These are phyloP conservation scores for Claviceps fusiformis DNA, from an alignment of 2,329 filamentous ascomycete genomes.

Conservation along the genomic window DNA sequence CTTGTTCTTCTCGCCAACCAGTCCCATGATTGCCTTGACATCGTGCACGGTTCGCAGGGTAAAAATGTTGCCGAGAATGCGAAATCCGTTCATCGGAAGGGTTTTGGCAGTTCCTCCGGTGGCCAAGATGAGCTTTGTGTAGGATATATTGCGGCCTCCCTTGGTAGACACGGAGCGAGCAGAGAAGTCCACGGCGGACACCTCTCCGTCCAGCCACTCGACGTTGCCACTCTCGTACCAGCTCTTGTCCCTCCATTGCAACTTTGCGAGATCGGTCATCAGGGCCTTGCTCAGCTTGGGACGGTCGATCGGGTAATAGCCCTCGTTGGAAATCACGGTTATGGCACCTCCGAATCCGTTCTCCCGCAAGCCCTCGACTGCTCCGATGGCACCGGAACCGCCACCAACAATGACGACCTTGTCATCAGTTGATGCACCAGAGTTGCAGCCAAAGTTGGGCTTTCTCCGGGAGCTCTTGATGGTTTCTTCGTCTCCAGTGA, in stretches of 20 bases:
- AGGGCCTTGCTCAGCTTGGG: constrained; percentile 94
- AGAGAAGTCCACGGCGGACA: constrained; percentile 63
- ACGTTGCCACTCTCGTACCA: constrained; percentile 58
- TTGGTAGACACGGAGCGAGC: constrained; percentile 62
- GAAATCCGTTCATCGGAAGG: constrained; percentile 74
- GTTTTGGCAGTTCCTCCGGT: constrained; percentile 68
- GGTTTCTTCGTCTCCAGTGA: constrained; percentile 63
- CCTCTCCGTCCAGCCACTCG: constrained; percentile 47
- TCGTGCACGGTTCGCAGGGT: constrained; percentile 66
- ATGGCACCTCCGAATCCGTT: constrained; percentile 68
- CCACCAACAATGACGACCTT: constrained; percentile 79
- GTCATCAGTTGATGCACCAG: constrained; percentile 24
- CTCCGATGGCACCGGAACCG: constrained; percentile 71
- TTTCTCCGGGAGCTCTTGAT: constrained; percentile 66
- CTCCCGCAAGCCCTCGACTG: constrained; percentile 69
- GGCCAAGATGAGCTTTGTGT: constrained; percentile 81
- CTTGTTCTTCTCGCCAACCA: constrained; percentile 72
- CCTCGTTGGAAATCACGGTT: constrained; percentile 73
- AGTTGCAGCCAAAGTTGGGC: constrained; percentile 58
- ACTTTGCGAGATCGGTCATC: constrained; percentile 64
- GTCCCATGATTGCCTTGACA: constrained; percentile 60
- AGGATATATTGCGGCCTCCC: constrained; percentile 55
- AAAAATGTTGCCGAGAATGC: constrained; percentile 78
- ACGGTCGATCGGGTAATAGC: constrained; percentile 78
- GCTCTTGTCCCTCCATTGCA: constrained; percentile 60